These are phyloP conservation scores for Solanum okadae DNA, from an alignment of 257 asterid genomes.

Conservation along the genomic window DNA sequence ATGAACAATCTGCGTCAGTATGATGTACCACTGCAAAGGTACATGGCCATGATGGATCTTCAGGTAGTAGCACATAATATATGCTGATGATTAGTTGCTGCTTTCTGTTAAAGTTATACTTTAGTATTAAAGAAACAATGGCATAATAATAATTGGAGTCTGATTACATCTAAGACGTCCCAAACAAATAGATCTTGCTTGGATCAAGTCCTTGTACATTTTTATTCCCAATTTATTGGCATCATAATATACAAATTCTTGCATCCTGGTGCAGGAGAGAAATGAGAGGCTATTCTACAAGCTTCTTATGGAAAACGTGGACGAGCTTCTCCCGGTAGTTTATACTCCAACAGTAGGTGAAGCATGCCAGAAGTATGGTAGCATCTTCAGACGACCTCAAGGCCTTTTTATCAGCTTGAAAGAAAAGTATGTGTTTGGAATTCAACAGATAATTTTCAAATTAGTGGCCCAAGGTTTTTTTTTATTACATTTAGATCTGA, in stretches of 20 bases:
- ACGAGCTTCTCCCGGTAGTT: constrained; percentile 94
- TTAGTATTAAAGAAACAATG: not conserved
- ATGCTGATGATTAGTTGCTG: not conserved
- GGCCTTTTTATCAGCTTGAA: constrained; percentile 97
- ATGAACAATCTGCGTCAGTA: constrained; percentile 86
- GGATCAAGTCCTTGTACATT: not conserved
- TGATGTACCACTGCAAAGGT: constrained; percentile 86
- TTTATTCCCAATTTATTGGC: not conserved
- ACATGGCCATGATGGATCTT: constrained; percentile 99
- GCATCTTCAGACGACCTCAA: constrained; percentile 92
- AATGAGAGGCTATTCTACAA: constrained; percentile 87
- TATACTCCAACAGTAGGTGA: constrained; percentile 99
- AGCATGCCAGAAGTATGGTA: constrained; percentile 97
- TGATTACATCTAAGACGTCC: not conserved
- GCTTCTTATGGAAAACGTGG: constrained; percentile 88
- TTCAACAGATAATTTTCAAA: not conserved
- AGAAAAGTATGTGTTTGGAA: constrained; percentile 52
- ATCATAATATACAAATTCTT: not conserved
- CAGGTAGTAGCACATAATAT: constrained; percentile 43
- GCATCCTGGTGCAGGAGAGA: constrained; percentile 50
- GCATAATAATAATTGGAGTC: not conserved
- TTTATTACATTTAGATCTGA: constrained; percentile 1
- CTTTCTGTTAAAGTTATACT: not conserved
- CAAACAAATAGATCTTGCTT: not conserved
- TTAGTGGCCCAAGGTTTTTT: not conserved